Evolutionary conservation across 306 rosid species (phyloP).

Genomic region (Pueraria montana): DNA sequence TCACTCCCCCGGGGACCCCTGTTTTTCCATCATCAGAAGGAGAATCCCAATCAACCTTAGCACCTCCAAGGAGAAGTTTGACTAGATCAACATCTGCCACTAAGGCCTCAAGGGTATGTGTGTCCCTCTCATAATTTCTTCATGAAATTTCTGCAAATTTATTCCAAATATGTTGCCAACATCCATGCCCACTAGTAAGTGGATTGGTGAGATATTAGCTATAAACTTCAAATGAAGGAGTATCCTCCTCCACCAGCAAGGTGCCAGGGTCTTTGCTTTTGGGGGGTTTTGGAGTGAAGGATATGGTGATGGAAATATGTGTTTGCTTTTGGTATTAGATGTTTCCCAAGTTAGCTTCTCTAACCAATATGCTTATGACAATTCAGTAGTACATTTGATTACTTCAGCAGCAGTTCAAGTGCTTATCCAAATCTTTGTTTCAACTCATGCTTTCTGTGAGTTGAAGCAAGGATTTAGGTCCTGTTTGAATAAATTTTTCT

Average conservation of each 20-base stretch:
- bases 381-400: neutral
- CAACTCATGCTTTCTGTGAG: neutral
- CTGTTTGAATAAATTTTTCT: too few relatives aligned
- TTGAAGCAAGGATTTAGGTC: neutral
- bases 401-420: slow-evolving; percentile 9
- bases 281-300: neutral
- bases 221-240: neutral
- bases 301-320: neutral
- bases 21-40: slow-evolving; percentile 72
- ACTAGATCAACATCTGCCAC: slow-evolving; percentile 74
- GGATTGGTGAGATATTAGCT: neutral
- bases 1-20: slow-evolving; percentile 98
- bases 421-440: neutral
- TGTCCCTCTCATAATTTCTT: slow-evolving; percentile 34
- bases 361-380: slow-evolving; percentile 1
- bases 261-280: neutral
- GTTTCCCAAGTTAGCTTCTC: slow-evolving; percentile 19
- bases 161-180: neutral
- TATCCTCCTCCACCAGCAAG: slow-evolving; percentile 13
- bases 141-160: slow-evolving; percentile 28
- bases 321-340: slow-evolving; percentile 1
- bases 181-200: neutral
- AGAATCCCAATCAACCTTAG: slow-evolving; percentile 64
- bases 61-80: slow-evolving; percentile 68
- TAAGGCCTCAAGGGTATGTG: slow-evolving; percentile 87